Percentiles rank a stretch among this genome's conserved stretches.
Evolutionary conservation across 1,284 basidiomycete genomes (phyloP).

Genomic region (Inonotus obliquus): DNA sequence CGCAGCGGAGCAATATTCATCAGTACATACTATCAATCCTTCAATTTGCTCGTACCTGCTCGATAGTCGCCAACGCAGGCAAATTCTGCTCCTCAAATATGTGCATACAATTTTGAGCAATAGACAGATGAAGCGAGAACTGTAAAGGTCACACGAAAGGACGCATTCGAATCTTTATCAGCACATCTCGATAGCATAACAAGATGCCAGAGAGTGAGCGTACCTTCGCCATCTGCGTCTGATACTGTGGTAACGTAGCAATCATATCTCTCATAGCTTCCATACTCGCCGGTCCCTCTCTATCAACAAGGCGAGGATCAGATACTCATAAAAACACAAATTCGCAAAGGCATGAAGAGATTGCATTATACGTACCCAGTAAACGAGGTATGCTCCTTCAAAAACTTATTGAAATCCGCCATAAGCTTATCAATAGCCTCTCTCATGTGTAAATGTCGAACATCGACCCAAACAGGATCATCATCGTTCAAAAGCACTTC

Average conservation of each 20-base stretch:
- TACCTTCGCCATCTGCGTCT: conserved; percentile 92
- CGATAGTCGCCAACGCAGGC: conserved; percentile 83
- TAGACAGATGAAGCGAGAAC: conserved; percentile 95
- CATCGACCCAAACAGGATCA: conserved; percentile 87
- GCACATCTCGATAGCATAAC: not conserved
- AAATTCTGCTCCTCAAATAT: conserved; percentile 89
- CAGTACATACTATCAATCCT: not conserved
- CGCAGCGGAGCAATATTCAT: not conserved
- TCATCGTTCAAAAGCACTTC: conserved; percentile 78
- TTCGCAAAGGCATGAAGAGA: not conserved
- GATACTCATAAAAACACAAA: not conserved
- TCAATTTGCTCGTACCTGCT: conserved; percentile 60
- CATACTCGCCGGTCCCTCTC: conserved; percentile 80
- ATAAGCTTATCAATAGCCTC: conserved; percentile 97
- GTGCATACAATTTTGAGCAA: conserved; percentile 97
- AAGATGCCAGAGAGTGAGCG: conserved; percentile 6
- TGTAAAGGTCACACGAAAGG: conserved; percentile 30
- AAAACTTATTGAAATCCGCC: conserved; percentile 90
- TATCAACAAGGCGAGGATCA: conserved; percentile 25
- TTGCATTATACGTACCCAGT: conserved; percentile 59
- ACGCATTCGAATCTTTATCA: not conserved
- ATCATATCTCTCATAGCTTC: conserved; percentile 99
- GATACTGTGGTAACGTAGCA: conserved; percentile 90
- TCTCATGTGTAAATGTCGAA: conserved; percentile 97
- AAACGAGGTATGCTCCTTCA: conserved; percentile 91